Conservation (phyloP, 169 alveolate species). For the Babesia ovis region DNA sequence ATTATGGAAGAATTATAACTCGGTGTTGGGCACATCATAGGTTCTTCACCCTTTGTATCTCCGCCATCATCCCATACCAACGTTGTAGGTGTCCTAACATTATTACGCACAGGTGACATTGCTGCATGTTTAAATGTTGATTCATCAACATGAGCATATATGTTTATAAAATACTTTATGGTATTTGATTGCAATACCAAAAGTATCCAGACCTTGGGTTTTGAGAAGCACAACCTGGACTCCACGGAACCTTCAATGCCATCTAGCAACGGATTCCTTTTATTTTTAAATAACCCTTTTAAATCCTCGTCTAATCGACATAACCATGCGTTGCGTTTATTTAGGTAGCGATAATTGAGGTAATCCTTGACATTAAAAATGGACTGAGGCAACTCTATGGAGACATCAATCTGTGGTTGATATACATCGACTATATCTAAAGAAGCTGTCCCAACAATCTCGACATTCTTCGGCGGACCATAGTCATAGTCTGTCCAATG, state of each 20-base stretch:
- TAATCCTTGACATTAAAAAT: conserved; percentile 36
- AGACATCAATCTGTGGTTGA: conserved; percentile 3
- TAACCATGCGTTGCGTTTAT: conserved; percentile 32
- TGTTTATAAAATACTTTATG: neutral
- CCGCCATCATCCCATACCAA: neutral
- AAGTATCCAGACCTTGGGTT: neutral
- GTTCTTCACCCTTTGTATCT: neutral
- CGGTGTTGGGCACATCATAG: conserved; percentile 23
- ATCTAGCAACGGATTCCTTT: neutral
- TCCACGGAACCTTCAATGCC: neutral
- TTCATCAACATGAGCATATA: conserved; percentile 12
- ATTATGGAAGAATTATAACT: conserved; percentile 17
- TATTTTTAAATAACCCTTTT: neutral
- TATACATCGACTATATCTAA: neutral
- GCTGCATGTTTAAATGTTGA: conserved; percentile 4
- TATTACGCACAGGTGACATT: neutral
- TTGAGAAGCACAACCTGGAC: neutral
- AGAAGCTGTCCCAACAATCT: conserved; percentile 3
- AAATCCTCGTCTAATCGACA: conserved; percentile 21
- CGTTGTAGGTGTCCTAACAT: conserved; percentile 20
- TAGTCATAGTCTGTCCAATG: conserved; percentile 22
- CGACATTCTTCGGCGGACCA: neutral
- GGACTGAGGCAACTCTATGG: neutral
- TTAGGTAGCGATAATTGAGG: conserved; percentile 39
- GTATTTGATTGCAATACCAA: neutral